Evolutionary conservation across 495 filamentous ascomycete genomes (phyloP).

Genomic region (Daldinia vernicosa): DNA sequence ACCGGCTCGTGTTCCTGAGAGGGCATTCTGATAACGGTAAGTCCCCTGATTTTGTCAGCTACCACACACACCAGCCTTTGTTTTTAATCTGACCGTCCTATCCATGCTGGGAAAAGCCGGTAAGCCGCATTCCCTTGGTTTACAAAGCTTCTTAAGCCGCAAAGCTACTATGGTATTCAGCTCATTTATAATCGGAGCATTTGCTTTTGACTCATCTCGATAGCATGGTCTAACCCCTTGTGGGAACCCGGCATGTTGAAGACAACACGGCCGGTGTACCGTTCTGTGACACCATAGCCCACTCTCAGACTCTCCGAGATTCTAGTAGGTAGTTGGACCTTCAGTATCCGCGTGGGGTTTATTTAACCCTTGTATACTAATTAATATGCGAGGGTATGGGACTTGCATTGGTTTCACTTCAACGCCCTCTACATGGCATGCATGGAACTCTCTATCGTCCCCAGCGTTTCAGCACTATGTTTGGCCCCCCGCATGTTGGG

Average conservation of each 20-base stretch:
- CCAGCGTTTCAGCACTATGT: conserved; percentile 24
- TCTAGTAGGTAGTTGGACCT: conserved; percentile 38
- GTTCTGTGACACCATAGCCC: conserved; percentile 34
- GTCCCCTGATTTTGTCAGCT: conserved; percentile 25
- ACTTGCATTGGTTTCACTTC: conserved; percentile 40
- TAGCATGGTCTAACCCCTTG: conserved; percentile 17
- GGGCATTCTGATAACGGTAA: conserved; percentile 37
- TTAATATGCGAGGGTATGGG: conserved; percentile 28
- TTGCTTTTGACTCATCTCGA: conserved; percentile 19
- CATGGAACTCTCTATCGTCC: conserved; percentile 22
- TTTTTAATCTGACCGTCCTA: conserved; percentile 32
- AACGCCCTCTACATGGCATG: conserved; percentile 16
- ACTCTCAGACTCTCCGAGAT: conserved; percentile 24
- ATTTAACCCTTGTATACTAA: conserved; percentile 23
- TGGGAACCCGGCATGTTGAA: conserved; percentile 33
- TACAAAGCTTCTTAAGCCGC: conserved; percentile 23
- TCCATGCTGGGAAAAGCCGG: conserved; percentile 22
- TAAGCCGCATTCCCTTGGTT: conserved; percentile 20
- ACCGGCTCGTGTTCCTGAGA: conserved; percentile 41
- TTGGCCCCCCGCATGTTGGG: conserved; percentile 35
- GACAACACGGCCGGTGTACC: conserved; percentile 23
- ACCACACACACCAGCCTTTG: conserved; percentile 27
- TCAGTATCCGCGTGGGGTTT: conserved; percentile 39
- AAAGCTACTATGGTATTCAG: conserved; percentile 14
- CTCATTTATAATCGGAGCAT: conserved; percentile 14